Percentiles rank a stretch among this genome's conserved stretches.
Conservation (phyloP, 306 rosid genomes). For the Abrus pulchellus region DNA sequence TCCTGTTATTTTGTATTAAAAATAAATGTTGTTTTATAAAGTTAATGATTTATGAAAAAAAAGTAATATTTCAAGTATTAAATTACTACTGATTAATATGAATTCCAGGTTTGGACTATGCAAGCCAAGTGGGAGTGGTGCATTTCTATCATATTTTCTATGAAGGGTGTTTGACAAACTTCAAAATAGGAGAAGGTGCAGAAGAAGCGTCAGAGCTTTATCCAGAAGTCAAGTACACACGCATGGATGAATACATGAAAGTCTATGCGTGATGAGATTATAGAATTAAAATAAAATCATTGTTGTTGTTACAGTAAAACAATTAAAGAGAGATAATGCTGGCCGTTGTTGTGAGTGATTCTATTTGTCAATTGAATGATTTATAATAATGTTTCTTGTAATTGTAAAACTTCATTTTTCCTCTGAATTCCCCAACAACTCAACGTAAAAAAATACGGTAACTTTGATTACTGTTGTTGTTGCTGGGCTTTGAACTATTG, state of each 20-base stretch:
- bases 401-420: constrained; percentile 29
- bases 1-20: too few species aligned
- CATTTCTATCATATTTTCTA: constrained; percentile 83
- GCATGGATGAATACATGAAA: constrained; percentile 73
- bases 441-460: background rate
- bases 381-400: constrained; percentile 33
- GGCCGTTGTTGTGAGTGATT: constrained; percentile 3
- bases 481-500: too few species aligned
- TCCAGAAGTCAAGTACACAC: constrained; percentile 81
- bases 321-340: background rate
- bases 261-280: constrained; percentile 43
- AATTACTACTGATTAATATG: background rate
- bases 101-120: constrained; percentile 57
- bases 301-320: background rate
- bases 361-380: background rate
- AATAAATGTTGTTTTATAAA: too few species aligned
- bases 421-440: background rate
- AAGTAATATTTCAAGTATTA: too few species aligned
- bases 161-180: constrained; percentile 80
- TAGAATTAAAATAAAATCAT: background rate
- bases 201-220: constrained; percentile 89
- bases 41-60: too few species aligned
- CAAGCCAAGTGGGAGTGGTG: constrained; percentile 66
- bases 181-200: constrained; percentile 69
- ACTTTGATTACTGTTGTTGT: background rate